Conservation (phyloP, 2,329 filamentous ascomycete species). For the Pyrenophora graminea region DNA sequence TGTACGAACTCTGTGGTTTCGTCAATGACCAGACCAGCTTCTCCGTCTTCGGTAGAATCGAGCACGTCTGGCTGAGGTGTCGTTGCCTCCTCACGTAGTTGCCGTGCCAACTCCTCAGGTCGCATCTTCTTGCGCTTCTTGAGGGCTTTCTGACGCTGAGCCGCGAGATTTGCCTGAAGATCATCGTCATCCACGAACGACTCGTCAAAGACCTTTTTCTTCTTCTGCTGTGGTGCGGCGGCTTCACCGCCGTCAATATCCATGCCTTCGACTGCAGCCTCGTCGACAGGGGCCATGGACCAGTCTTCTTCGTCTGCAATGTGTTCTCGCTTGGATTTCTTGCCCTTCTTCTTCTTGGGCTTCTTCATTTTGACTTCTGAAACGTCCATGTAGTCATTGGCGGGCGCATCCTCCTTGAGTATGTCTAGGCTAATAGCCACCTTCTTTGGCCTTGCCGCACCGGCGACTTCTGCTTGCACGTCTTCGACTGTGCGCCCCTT, state of each 20-base stretch:
- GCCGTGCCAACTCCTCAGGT: constrained; percentile 83
- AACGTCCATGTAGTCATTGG: constrained; percentile 86
- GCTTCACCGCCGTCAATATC: constrained; percentile 65
- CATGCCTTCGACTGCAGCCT: constrained; percentile 59
- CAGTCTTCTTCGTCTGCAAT: constrained; percentile 64
- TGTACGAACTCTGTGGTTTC: constrained; percentile 95
- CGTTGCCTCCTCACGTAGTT: constrained; percentile 68
- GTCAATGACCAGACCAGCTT: constrained; percentile 85
- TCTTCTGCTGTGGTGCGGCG: constrained; percentile 48
- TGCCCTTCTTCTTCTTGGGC: constrained; percentile 40
- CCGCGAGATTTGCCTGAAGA: constrained; percentile 80
- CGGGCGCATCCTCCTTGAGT: constrained; percentile 63
- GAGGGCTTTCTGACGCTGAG: constrained; percentile 79
- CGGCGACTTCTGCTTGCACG: constrained; percentile 61
- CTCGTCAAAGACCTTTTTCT: constrained; percentile 70
- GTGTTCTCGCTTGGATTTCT: constrained; percentile 39
- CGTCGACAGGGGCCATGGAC: constrained; percentile 46
- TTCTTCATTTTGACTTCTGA: constrained; percentile 89
- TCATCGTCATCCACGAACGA: constrained; percentile 90
- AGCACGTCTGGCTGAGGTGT: constrained; percentile 52
- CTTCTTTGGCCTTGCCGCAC: constrained; percentile 61
- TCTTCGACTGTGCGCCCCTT: constrained; percentile 69
- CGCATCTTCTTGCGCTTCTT: constrained; percentile 90
- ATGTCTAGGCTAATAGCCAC: constrained; percentile 80
- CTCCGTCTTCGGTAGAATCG: constrained; percentile 63